Conservation (phyloP, 2,329 filamentous ascomycete genomes). For the Chrysosporium queenslandicum region DNA sequence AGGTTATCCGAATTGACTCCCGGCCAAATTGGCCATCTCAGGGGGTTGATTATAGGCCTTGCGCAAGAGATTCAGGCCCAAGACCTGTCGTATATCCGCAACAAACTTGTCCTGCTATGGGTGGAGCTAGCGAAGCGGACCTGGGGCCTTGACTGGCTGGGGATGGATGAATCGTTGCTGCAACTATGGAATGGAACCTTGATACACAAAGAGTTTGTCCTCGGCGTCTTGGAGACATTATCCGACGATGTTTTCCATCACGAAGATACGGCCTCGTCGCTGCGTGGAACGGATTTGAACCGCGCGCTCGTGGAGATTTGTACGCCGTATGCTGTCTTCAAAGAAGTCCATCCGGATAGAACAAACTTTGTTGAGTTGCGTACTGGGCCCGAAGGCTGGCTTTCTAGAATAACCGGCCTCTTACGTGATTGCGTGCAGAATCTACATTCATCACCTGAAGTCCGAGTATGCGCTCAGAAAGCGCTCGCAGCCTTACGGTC, state of each 20-base stretch:
- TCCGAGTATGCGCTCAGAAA: slow-evolving; percentile 63
- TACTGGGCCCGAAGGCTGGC: slow-evolving; percentile 75
- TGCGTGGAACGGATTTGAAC: slow-evolving; percentile 74
- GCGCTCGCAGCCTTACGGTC: slow-evolving; percentile 67
- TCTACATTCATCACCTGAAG: slow-evolving; percentile 55
- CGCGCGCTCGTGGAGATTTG: slow-evolving; percentile 90
- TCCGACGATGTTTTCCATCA: slow-evolving; percentile 90
- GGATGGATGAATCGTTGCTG: slow-evolving; percentile 80
- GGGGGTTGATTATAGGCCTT: slow-evolving; percentile 68
- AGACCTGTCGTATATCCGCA: slow-evolving; percentile 75
- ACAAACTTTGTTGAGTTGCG: slow-evolving; percentile 60
- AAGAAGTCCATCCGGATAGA: slow-evolving; percentile 65
- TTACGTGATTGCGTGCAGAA: slow-evolving; percentile 62
- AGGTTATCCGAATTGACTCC: slow-evolving; percentile 64
- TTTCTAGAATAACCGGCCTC: slow-evolving; percentile 64
- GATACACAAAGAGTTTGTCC: slow-evolving; percentile 72
- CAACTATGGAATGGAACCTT: slow-evolving; percentile 60
- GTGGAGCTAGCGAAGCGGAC: slow-evolving; percentile 85
- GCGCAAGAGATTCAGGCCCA: slow-evolving; percentile 59
- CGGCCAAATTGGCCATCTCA: slow-evolving; percentile 58
- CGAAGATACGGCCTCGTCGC: slow-evolving; percentile 74
- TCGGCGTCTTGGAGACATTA: slow-evolving; percentile 79
- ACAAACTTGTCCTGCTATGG: slow-evolving; percentile 92
- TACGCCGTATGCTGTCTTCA: slow-evolving; percentile 64
- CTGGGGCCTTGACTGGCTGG: slow-evolving; percentile 87